Evolutionary conservation across 805 yeast species (phyloP).

Genomic region (Monosporozyma aerobia): DNA sequence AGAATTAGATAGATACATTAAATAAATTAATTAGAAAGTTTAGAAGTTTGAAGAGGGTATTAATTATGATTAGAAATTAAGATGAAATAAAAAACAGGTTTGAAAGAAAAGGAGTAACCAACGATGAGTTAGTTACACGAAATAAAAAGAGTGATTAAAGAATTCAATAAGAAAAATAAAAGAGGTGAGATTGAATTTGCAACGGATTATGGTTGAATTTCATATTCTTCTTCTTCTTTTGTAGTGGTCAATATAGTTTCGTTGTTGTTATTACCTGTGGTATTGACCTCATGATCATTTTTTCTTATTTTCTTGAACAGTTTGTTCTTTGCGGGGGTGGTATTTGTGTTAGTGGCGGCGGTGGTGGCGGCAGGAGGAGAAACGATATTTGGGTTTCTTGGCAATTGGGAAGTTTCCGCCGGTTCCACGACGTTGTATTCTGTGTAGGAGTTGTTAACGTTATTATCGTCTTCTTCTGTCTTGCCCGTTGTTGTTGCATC

Average conservation of each 20-base stretch:
- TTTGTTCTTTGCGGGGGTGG: not conserved
- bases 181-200: not conserved
- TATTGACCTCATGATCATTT: not conserved
- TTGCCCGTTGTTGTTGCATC: not conserved
- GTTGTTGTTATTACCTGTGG: not conserved
- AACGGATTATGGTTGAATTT: not conserved
- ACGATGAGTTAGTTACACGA: too few relatives aligned
- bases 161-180: not conserved
- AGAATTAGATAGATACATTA: too few relatives aligned
- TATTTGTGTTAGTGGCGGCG: not conserved
- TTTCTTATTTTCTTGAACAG: not conserved
- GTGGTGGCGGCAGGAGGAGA: too few relatives aligned
- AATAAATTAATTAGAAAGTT: too few relatives aligned
- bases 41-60: too few relatives aligned
- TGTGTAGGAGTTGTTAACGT: not conserved
- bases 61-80: too few relatives aligned
- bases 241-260: not conserved
- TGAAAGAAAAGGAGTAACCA: too few relatives aligned
- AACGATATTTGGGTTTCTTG: not conserved
- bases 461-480: not conserved
- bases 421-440: conserved; percentile 2
- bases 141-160: not conserved
- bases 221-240: not conserved
- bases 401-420: not conserved
- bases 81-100: too few relatives aligned